A percentile compares a stretch with the other conserved stretches of the same genome.
Evolutionary conservation across 2,329 filamentous ascomycete species (phyloP).

Genomic region (Seiridium cupressi): DNA sequence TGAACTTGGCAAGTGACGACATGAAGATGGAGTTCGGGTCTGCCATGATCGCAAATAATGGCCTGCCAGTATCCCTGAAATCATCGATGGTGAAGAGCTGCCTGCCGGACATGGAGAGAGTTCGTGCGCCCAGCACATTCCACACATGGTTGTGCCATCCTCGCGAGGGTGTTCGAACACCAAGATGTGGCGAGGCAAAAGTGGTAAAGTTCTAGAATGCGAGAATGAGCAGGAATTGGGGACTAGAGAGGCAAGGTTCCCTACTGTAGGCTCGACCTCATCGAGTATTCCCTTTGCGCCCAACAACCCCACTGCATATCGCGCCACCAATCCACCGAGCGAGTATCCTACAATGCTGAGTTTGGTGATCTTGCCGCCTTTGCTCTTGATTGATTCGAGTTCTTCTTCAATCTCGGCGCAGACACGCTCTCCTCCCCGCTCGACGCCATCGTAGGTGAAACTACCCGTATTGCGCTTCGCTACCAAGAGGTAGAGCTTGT

Average conservation of each 20-base stretch:
- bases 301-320: conserved; percentile 83
- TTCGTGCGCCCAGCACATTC: conserved; percentile 82
- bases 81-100: conserved; percentile 86
- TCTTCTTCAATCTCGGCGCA: conserved; percentile 67
- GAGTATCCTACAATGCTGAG: conserved; percentile 89
- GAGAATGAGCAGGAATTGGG: conserved; percentile 9
- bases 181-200: conserved; percentile 82
- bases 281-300: conserved; percentile 80
- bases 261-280: conserved; percentile 72
- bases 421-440: conserved; percentile 65
- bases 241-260: conserved; percentile 13
- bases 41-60: conserved; percentile 76
- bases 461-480: conserved; percentile 72
- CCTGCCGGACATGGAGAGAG: conserved; percentile 77
- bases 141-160: conserved; percentile 67
- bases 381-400: conserved; percentile 51
- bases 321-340: conserved; percentile 79
- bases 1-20: conserved; percentile 72
- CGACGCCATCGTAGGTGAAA: conserved; percentile 70
- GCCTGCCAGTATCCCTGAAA: conserved; percentile 79
- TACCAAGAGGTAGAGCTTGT: conserved; percentile 67
- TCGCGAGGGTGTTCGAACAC: conserved; percentile 67
- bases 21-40: conserved; percentile 87
- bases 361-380: conserved; percentile 73
- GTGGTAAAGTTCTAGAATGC: conserved; percentile 77